These are phyloP conservation scores for Penicillium sp. DNA, from an alignment of 2,329 filamentous ascomycete species.

Conservation along the genomic window DNA sequence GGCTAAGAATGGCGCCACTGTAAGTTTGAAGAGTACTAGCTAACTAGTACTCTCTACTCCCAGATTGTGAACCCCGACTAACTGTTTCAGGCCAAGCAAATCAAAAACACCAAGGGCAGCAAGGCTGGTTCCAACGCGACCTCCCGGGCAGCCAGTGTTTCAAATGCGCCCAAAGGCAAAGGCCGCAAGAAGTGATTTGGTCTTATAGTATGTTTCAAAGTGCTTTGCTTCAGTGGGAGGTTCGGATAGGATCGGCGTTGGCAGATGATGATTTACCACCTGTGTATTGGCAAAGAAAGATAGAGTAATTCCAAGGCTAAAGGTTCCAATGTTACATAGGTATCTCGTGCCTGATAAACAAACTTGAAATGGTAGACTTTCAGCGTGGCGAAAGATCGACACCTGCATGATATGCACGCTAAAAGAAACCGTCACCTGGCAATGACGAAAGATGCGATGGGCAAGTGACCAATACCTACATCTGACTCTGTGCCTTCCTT, in stretches of 20 bases:
- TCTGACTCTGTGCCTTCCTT: not conserved
- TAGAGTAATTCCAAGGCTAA: slow-evolving; percentile 13
- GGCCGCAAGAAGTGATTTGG: slow-evolving; percentile 46
- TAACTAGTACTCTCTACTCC: not conserved
- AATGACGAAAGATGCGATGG: slow-evolving; percentile 2
- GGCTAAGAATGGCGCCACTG: slow-evolving; percentile 82
- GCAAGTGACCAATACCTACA: slow-evolving; percentile 1
- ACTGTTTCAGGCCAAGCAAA: slow-evolving; percentile 74
- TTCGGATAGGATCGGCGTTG: slow-evolving; percentile 18
- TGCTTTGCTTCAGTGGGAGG: not conserved
- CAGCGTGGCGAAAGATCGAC: slow-evolving; percentile 10
- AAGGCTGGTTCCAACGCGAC: slow-evolving; percentile 71
- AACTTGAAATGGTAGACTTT: slow-evolving; percentile 1
- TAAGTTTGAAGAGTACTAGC: slow-evolving; percentile 43
- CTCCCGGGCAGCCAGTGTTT: slow-evolving; percentile 83
- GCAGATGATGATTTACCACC: slow-evolving; percentile 16
- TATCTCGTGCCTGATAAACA: slow-evolving; percentile 7
- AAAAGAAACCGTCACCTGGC: slow-evolving; percentile 2
- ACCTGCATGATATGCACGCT: slow-evolving; percentile 4
- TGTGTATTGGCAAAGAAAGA: slow-evolving; percentile 14
- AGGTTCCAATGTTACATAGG: too few relatives aligned
- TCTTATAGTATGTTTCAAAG: not conserved
- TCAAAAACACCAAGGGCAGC: slow-evolving; percentile 79
- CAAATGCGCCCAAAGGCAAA: slow-evolving; percentile 56
- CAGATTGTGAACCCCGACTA: slow-evolving; percentile 6